These are phyloP conservation scores for Neckera pumila DNA, from an alignment of 225 moss, liverwort and hornwort species.

Conservation along the genomic window DNA sequence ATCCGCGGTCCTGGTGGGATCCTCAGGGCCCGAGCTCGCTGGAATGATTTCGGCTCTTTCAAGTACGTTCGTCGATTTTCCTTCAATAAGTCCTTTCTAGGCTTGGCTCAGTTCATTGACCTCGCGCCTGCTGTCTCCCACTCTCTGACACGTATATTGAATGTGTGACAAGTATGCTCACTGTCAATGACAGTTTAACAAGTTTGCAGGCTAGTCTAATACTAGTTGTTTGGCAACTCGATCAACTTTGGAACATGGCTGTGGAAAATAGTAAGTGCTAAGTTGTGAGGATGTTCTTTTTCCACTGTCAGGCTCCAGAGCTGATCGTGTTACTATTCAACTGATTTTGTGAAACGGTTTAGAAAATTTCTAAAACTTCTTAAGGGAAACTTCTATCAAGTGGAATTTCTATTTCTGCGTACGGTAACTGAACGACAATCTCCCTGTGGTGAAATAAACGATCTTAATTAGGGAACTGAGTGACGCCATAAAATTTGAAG, in stretches of 20 bases:
- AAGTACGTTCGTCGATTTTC: neutral
- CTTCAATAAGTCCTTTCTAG: neutral
- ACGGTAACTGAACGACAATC: no score
- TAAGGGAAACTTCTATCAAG: neutral
- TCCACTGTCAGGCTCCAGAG: neutral
- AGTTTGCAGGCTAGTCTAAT: neutral
- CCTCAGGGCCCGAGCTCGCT: neutral
- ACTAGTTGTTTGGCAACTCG: neutral
- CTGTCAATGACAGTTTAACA: neutral
- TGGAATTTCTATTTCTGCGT: neutral
- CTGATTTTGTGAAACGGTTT: no score
- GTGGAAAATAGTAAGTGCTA: neutral
- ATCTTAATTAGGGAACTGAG: neutral
- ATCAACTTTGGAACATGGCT: neutral
- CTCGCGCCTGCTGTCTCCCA: no score
- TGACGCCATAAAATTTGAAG: neutral
- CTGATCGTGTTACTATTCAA: neutral
- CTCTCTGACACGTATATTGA: neutral
- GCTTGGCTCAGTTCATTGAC: neutral
- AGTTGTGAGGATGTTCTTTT: no score
- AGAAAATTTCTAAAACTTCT: neutral
- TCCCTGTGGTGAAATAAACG: neutral
- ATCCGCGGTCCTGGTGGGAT: neutral
- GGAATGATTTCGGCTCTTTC: constrained; percentile 19
- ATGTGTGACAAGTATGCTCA: neutral